phyloP scores from a whole-genome alignment of 1,284 basidiomycete species.

The Ceratobasidium sp. region DNA sequence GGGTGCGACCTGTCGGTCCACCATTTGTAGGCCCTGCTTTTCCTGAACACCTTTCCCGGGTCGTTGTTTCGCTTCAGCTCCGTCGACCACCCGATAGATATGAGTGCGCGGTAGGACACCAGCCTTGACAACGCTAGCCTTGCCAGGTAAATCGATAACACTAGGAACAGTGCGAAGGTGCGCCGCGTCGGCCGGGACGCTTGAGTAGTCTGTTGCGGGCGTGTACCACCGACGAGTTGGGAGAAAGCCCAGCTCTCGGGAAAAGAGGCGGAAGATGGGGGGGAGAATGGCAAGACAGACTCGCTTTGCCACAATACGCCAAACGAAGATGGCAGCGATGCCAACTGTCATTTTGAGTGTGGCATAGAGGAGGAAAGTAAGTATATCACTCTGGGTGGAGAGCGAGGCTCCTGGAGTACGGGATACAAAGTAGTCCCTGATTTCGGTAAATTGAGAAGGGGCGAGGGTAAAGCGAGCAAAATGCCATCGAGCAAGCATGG shows the following conservation, averaged over 20 bases:
- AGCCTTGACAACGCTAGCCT: conserved; percentile 32
- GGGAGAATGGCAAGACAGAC: conserved; percentile 79
- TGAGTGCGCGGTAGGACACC: conserved; percentile 46
- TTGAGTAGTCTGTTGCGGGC: conserved; percentile 85
- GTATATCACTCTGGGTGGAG: not conserved
- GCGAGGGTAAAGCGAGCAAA: conserved; percentile 44
- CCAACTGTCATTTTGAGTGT: conserved; percentile 71
- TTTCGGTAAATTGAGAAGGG: conserved; percentile 12
- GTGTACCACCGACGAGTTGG: conserved; percentile 86
- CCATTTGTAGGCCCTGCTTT: conserved; percentile 42
- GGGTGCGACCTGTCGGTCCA: conserved; percentile 39
- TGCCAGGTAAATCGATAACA: conserved; percentile 77
- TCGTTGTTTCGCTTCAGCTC: conserved; percentile 31
- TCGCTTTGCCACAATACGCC: conserved; percentile 87
- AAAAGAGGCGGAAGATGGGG: conserved; percentile 79
- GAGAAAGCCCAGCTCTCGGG: conserved; percentile 62
- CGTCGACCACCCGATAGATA: conserved; percentile 39
- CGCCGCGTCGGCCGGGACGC: conserved; percentile 67
- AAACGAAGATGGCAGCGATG: conserved; percentile 71
- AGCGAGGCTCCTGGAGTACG: conserved; percentile 34
- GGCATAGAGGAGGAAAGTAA: conserved; percentile 53
- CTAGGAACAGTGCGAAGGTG: conserved; percentile 79
- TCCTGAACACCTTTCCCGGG: conserved; percentile 25
- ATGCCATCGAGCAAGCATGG: conserved; percentile 76
- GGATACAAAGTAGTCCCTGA: conserved; percentile 27